Percentiles rank a stretch among this genome's conserved stretches.
Evolutionary conservation across 345 rosid species (phyloP).

Genomic region (Pseudoturritis turrita): DNA sequence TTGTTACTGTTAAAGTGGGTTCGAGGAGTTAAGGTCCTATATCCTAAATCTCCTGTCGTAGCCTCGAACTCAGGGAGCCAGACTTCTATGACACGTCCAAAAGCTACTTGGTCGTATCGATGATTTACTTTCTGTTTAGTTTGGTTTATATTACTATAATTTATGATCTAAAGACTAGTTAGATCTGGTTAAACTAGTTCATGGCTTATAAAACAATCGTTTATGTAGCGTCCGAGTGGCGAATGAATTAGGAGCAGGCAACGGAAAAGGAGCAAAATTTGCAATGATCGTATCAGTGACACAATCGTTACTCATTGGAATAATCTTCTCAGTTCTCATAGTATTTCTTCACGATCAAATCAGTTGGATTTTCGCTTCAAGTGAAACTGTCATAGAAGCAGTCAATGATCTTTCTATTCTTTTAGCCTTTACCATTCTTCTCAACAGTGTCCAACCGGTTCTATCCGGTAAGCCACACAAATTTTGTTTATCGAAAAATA

Average conservation of each 20-base stretch:
- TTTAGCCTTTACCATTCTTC: neutral
- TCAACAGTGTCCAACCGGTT: conserved; percentile 17
- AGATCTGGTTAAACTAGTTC: no score
- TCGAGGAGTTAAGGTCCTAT: no score
- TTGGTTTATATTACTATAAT: neutral
- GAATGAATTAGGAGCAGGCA: conserved; percentile 7
- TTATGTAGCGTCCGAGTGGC: conserved; percentile 75
- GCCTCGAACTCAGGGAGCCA: no score
- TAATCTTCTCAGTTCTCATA: neutral
- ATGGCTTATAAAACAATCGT: neutral
- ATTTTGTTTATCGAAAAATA: neutral
- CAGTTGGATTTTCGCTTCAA: conserved; percentile 2
- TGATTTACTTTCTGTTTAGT: neutral
- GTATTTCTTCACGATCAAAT: conserved; percentile 25
- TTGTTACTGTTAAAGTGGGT: no score
- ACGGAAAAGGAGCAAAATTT: neutral
- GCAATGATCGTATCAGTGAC: conserved; percentile 9
- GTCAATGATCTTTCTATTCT: conserved; percentile 8
- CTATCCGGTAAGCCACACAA: neutral
- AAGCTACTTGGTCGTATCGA: no score
- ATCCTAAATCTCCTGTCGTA: no score
- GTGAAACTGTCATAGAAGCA: conserved; percentile 1
- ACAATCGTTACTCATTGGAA: neutral
- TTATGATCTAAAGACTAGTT: neutral
- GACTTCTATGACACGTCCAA: no score